Percentiles rank a stretch among this genome's conserved stretches.
phyloP scores from a whole-genome alignment of 2,329 filamentous ascomycete species.

The Colletotrichum sp. region DNA sequence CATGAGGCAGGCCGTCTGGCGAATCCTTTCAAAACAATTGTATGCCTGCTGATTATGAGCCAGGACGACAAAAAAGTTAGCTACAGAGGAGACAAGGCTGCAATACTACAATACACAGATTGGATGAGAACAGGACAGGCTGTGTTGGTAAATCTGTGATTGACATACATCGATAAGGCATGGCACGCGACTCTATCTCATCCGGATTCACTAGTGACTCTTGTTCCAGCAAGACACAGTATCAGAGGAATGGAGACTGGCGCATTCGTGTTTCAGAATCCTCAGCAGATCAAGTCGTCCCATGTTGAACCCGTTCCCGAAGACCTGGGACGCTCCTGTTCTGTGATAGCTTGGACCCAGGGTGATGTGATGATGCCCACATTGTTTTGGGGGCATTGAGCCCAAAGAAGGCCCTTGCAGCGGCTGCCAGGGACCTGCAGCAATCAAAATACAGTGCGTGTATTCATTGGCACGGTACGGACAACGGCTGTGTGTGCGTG shows the following conservation, averaged over 20 bases:
- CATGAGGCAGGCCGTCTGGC: background rate
- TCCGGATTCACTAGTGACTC: background rate
- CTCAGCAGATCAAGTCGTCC: background rate
- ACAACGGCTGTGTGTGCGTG: background rate
- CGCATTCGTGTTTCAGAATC: slow-evolving; percentile 7
- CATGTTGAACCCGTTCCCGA: background rate
- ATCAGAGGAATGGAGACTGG: background rate
- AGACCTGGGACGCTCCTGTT: background rate
- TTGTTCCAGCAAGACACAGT: background rate
- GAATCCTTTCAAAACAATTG: background rate
- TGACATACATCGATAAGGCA: background rate
- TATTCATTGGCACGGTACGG: background rate
- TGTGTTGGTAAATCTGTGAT: background rate
- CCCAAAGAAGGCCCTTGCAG: background rate
- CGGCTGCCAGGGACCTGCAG: slow-evolving; percentile 7
- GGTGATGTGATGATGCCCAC: slow-evolving; percentile 15
- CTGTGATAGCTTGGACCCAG: background rate
- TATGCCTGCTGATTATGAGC: background rate
- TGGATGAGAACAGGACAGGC: background rate
- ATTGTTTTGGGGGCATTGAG: background rate
- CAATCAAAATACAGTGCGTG: background rate
- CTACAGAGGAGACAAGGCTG: background rate
- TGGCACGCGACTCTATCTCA: background rate
- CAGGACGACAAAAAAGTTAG: background rate
- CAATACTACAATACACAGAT: background rate